Evolutionary conservation across 306 rosid species (phyloP).

Genomic region (Benincasa hispida): DNA sequence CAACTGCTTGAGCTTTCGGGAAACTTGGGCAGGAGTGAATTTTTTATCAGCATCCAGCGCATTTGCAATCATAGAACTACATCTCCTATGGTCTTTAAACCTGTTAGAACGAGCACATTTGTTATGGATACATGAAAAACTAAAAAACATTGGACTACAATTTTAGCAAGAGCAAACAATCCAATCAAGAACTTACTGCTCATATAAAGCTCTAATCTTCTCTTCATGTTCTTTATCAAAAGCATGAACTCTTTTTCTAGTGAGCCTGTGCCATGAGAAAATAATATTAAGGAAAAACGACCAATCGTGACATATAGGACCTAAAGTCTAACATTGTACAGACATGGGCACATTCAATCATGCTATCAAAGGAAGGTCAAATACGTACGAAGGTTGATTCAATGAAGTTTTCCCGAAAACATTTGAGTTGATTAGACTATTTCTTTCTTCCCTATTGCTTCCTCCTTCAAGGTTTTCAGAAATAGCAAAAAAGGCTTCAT

Average conservation of each 20-base stretch:
- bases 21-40: constrained; percentile 60
- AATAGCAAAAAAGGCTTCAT: constrained; percentile 16
- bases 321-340: not conserved
- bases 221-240: constrained; percentile 69
- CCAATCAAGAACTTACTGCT: constrained; percentile 50
- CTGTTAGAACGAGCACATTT: constrained; percentile 16
- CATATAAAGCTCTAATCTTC: constrained; percentile 50
- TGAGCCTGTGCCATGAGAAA: constrained; percentile 26
- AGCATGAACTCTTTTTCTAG: constrained; percentile 53
- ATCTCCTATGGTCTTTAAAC: constrained; percentile 72
- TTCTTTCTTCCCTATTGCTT: constrained; percentile 6
- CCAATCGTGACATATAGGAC: not conserved
- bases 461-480: constrained; percentile 30
- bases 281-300: not conserved
- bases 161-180: constrained; percentile 8
- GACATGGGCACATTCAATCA: not conserved
- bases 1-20: constrained; percentile 78
- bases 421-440: constrained; percentile 19
- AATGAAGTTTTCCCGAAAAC: constrained; percentile 21
- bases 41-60: constrained; percentile 52
- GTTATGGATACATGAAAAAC: not conserved
- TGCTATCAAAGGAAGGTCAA: constrained; percentile 7
- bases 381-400: constrained; percentile 42
- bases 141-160: not conserved
- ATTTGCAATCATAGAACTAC: constrained; percentile 79